These are phyloP conservation scores for Clohesyomyces aquaticus DNA, from an alignment of 495 filamentous ascomycete species.

Conservation along the genomic window DNA sequence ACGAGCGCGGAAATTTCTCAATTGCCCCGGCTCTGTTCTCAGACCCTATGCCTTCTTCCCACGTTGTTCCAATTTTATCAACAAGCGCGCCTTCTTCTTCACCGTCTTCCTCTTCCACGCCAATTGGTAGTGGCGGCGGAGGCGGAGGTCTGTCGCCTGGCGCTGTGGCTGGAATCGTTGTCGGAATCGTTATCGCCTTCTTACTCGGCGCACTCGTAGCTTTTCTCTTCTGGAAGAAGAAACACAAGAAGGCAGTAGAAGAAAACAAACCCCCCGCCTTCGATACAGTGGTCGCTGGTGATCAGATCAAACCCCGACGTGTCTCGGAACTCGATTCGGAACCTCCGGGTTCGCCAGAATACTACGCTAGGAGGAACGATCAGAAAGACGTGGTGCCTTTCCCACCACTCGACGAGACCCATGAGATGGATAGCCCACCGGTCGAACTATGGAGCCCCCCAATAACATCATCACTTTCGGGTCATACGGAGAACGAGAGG, in stretches of 20 bases:
- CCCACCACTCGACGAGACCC: constrained; percentile 35
- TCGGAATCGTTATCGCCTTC: constrained; percentile 30
- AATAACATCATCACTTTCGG: constrained; percentile 1
- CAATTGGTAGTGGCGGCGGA: not conserved
- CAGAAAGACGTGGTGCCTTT: constrained; percentile 29
- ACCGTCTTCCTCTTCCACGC: not conserved
- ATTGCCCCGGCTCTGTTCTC: constrained; percentile 35
- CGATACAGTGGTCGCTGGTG: constrained; percentile 29
- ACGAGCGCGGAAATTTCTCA: constrained; percentile 42
- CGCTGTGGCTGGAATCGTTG: constrained; percentile 35
- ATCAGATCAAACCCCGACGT: constrained; percentile 29
- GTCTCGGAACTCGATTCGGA: constrained; percentile 35
- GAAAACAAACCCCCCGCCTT: constrained; percentile 13
- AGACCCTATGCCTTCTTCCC: constrained; percentile 13
- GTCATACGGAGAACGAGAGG: not conserved
- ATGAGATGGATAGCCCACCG: constrained; percentile 34
- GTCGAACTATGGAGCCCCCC: constrained; percentile 34
- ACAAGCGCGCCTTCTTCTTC: not conserved
- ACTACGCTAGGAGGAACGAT: constrained; percentile 22
- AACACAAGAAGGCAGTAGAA: not conserved
- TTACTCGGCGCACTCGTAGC: constrained; percentile 16
- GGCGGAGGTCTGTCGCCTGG: constrained; percentile 27
- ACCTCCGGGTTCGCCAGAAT: constrained; percentile 25
- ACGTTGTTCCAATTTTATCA: constrained; percentile 28
- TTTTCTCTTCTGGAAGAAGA: constrained; percentile 29